Conservation (phyloP, 2,329 filamentous ascomycete species). For the Emydomyces testavorans region DNA sequence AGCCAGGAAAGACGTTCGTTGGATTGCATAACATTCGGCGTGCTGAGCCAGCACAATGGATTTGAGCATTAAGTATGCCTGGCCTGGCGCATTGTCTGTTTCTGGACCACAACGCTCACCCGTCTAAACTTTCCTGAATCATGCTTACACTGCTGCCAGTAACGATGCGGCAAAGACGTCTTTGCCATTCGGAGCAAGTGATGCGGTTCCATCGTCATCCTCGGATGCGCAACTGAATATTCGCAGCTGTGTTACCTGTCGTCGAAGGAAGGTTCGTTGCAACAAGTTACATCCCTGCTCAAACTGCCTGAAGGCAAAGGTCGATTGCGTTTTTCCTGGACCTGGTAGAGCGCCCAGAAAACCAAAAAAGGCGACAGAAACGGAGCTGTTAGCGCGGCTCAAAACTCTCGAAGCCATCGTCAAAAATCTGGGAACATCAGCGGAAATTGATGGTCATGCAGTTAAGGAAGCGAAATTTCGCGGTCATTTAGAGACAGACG, state of each 20-base stretch:
- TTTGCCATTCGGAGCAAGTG: constrained; percentile 10
- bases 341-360: constrained; percentile 51
- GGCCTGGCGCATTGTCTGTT: neutral
- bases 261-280: constrained; percentile 39
- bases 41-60: neutral
- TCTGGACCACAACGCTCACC: neutral
- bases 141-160: neutral
- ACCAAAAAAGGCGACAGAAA: constrained; percentile 46
- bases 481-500: neutral
- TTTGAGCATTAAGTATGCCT: neutral
- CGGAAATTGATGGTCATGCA: neutral
- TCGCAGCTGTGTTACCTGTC: constrained; percentile 39
- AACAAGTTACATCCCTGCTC: constrained; percentile 40
- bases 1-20: too few relatives aligned
- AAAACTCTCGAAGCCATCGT: constrained; percentile 51
- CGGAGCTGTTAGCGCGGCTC: constrained; percentile 48
- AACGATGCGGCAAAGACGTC: neutral
- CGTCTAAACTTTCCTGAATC: neutral
- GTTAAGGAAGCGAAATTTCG: neutral
- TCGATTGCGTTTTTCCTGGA: constrained; percentile 52
- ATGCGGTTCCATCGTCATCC: constrained; percentile 12
- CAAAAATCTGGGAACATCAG: constrained; percentile 36
- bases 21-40: too few relatives aligned
- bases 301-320: constrained; percentile 40
- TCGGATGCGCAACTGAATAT: constrained; percentile 22